Evolutionary conservation across 306 rosid species (phyloP).

Genomic region (Fragaria iinumae): DNA sequence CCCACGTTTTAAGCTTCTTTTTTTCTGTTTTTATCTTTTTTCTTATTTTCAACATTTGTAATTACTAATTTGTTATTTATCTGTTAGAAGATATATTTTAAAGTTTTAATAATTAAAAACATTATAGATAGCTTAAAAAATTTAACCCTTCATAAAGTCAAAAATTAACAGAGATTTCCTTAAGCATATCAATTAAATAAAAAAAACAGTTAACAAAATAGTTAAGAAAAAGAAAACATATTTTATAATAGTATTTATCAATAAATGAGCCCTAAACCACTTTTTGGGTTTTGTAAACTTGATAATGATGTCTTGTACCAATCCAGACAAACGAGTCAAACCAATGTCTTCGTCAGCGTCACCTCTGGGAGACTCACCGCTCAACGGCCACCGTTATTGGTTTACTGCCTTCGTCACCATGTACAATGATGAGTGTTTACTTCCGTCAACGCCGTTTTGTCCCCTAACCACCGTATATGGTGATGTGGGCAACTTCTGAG

Average conservation of each 20-base stretch:
- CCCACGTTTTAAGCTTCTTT: too few relatives aligned
- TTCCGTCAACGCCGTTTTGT: conserved; percentile 47
- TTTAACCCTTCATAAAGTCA: too few relatives aligned
- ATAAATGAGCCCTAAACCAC: not conserved
- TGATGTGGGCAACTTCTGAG: conserved; percentile 5
- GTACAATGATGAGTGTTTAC: conserved; percentile 29
- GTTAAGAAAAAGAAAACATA: too few relatives aligned
- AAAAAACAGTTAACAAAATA: too few relatives aligned
- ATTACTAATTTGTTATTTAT: too few relatives aligned
- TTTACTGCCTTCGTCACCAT: not conserved
- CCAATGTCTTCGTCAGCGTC: not conserved
- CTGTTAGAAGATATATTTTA: too few relatives aligned
- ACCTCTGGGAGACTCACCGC: not conserved
- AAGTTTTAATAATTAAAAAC: too few relatives aligned
- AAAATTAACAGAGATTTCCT: too few relatives aligned
- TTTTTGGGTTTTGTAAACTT: not conserved
- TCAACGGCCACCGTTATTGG: not conserved
- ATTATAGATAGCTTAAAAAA: too few relatives aligned
- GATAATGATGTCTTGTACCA: not conserved
- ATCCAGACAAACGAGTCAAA: not conserved
- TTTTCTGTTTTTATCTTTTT: too few relatives aligned
- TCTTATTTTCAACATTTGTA: too few relatives aligned
- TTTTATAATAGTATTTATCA: not conserved
- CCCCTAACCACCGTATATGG: conserved; percentile 29
- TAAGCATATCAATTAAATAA: too few relatives aligned